Percentiles rank a stretch among this genome's conserved stretches.
Evolutionary conservation across 2,329 filamentous ascomycete species (phyloP).

Genomic region (Xylariaceae sp.): DNA sequence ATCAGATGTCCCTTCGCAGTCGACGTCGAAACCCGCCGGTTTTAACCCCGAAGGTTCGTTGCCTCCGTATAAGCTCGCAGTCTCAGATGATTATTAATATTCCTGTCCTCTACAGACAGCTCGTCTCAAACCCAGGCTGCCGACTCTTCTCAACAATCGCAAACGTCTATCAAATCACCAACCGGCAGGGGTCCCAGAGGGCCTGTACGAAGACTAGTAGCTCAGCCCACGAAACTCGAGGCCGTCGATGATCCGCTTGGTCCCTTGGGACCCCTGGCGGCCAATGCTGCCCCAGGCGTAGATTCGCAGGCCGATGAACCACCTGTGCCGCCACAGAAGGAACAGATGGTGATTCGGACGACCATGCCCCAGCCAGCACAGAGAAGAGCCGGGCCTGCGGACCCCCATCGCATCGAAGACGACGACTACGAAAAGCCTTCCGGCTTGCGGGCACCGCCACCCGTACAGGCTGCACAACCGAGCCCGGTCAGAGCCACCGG

Average conservation of each 20-base stretch:
- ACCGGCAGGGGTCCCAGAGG: conserved; percentile 32
- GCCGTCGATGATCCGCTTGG: conserved; percentile 77
- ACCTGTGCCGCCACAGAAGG: conserved; percentile 70
- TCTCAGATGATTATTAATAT: conserved; percentile 13
- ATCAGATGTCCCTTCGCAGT: conserved; percentile 46
- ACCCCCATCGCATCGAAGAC: conserved; percentile 70
- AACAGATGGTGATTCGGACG: conserved; percentile 63
- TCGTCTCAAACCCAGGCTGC: conserved; percentile 31
- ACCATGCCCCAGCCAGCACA: conserved; percentile 54
- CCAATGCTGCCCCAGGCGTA: conserved; percentile 42
- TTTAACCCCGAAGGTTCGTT: conserved; percentile 32
- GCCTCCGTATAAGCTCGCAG: not conserved
- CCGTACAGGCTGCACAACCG: conserved; percentile 60
- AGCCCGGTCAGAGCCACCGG: conserved; percentile 55
- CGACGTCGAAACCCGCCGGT: conserved; percentile 35
- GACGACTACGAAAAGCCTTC: conserved; percentile 60
- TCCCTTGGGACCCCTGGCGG: conserved; percentile 70
- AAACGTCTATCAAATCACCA: conserved; percentile 35
- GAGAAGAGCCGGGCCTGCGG: conserved; percentile 49
- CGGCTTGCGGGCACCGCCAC: conserved; percentile 67
- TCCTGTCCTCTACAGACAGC: conserved; percentile 20
- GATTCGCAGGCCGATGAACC: conserved; percentile 51
- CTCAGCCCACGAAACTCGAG: conserved; percentile 77
- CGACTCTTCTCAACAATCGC: conserved; percentile 36
- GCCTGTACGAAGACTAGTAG: conserved; percentile 62